These are phyloP conservation scores for Lecanicillium sp. DNA, from an alignment of 2,329 filamentous ascomycete genomes.

Conservation along the genomic window DNA sequence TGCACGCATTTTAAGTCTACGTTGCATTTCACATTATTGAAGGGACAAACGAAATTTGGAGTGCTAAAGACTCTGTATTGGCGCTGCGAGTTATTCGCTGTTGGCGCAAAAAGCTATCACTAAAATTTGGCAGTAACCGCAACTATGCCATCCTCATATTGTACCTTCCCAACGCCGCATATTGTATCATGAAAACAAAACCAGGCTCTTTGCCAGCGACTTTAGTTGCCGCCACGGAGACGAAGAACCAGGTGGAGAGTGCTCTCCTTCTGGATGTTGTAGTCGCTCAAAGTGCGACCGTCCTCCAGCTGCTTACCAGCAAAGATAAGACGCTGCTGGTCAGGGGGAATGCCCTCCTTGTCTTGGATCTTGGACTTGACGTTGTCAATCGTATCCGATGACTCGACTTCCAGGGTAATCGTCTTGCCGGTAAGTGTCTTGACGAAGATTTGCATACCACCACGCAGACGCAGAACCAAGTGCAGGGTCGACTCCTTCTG, in stretches of 20 bases:
- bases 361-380: slow-evolving; percentile 98
- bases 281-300: slow-evolving; percentile 81
- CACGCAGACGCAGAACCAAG: slow-evolving; percentile 71
- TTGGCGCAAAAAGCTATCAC: slow-evolving; percentile 9
- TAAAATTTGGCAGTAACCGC: slow-evolving; percentile 10
- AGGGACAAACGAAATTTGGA: neutral
- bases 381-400: slow-evolving; percentile 88
- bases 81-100: slow-evolving; percentile 10
- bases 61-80: slow-evolving; percentile 12
- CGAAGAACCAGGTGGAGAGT: slow-evolving; percentile 82
- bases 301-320: slow-evolving; percentile 95
- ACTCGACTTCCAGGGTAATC: slow-evolving; percentile 86
- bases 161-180: slow-evolving; percentile 5
- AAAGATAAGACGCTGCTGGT: slow-evolving; percentile 94
- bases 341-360: slow-evolving; percentile 94
- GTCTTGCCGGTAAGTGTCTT: slow-evolving; percentile 91
- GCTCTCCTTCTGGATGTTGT: slow-evolving; percentile 94
- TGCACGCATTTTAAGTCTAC: no score
- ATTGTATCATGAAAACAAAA: slow-evolving; percentile 19
- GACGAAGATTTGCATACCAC: slow-evolving; percentile 72
- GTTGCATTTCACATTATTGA: no score
- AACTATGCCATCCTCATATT: neutral
- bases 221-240: slow-evolving; percentile 68
- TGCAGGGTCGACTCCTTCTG: slow-evolving; percentile 85
- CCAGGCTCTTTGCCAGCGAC: slow-evolving; percentile 26